These are phyloP conservation scores for Aspergillus oerlinghausenensis DNA, from an alignment of 2,329 filamentous ascomycete genomes.

Conservation along the genomic window DNA sequence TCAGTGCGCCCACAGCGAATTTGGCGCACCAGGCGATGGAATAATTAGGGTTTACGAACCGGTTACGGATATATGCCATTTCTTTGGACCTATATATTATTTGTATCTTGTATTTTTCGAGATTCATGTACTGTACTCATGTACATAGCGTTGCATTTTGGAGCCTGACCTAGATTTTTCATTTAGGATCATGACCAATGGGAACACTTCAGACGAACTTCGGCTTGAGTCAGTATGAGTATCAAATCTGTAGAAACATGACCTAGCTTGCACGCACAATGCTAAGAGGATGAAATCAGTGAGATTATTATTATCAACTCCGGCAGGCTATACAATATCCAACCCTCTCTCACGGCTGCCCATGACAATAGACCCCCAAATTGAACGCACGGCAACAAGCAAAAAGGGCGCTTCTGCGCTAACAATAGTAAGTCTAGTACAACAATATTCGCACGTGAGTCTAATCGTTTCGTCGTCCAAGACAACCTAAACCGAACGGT, in stretches of 20 bases:
- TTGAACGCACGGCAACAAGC: neutral
- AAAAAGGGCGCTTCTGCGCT: neutral
- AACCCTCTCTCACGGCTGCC: neutral
- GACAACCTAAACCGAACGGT: neutral
- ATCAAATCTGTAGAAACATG: too few relatives aligned
- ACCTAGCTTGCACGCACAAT: neutral
- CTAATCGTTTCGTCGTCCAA: neutral
- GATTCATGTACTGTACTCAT: constrained; percentile 11
- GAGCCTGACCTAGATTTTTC: neutral
- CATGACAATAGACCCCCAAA: neutral
- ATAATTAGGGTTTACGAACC: constrained; percentile 14
- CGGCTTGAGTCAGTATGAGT: neutral
- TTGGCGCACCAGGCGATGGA: constrained; percentile 9
- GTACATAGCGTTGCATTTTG: constrained; percentile 9
- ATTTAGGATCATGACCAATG: neutral
- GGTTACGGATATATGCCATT: constrained; percentile 13
- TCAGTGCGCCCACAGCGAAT: neutral
- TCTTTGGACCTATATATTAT: constrained; percentile 3
- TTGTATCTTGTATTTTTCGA: constrained; percentile 1
- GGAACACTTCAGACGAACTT: neutral
- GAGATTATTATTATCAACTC: neutral
- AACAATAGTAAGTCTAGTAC: neutral
- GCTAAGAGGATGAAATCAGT: neutral
- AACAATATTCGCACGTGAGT: neutral
- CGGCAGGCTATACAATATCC: neutral